These are phyloP conservation scores for Calonectria ilicicola DNA, from an alignment of 2,329 filamentous ascomycete genomes.

Conservation along the genomic window DNA sequence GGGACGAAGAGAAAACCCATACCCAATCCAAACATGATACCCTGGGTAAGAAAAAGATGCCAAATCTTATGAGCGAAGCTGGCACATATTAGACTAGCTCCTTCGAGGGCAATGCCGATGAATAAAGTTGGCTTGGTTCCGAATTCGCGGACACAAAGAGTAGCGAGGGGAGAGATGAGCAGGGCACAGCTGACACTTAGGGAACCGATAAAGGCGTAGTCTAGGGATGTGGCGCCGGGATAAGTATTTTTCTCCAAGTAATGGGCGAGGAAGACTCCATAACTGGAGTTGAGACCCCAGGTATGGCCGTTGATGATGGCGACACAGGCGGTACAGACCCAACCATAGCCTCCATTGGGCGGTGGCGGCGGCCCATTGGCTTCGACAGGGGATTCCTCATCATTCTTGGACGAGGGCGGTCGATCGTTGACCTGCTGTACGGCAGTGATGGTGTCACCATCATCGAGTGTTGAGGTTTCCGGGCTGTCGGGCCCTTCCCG, in stretches of 20 bases:
- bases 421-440: slow-evolving; percentile 22
- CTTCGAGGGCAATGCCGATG: slow-evolving; percentile 73
- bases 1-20: slow-evolving; percentile 83
- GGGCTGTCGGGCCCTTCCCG: slow-evolving; percentile 28
- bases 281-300: slow-evolving; percentile 75
- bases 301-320: slow-evolving; percentile 75
- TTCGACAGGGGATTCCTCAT: slow-evolving; percentile 23
- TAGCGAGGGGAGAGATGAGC: slow-evolving; percentile 76
- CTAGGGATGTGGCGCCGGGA: slow-evolving; percentile 70
- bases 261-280: slow-evolving; percentile 66
- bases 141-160: slow-evolving; percentile 67
- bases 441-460: slow-evolving; percentile 36
- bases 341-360: slow-evolving; percentile 71
- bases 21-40: slow-evolving; percentile 80
- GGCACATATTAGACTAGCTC: slow-evolving; percentile 74
- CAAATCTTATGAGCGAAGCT: slow-evolving; percentile 77
- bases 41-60: slow-evolving; percentile 82
- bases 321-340: slow-evolving; percentile 54
- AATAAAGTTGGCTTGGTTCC: slow-evolving; percentile 75
- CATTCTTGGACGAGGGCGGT: slow-evolving; percentile 20
- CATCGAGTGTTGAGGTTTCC: slow-evolving; percentile 35
- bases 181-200: slow-evolving; percentile 62
- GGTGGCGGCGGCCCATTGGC: slow-evolving; percentile 48
- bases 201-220: slow-evolving; percentile 81
- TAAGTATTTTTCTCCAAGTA: slow-evolving; percentile 71